Conservation (phyloP, 345 rosid genomes). For the Dimocarpus longan region DNA sequence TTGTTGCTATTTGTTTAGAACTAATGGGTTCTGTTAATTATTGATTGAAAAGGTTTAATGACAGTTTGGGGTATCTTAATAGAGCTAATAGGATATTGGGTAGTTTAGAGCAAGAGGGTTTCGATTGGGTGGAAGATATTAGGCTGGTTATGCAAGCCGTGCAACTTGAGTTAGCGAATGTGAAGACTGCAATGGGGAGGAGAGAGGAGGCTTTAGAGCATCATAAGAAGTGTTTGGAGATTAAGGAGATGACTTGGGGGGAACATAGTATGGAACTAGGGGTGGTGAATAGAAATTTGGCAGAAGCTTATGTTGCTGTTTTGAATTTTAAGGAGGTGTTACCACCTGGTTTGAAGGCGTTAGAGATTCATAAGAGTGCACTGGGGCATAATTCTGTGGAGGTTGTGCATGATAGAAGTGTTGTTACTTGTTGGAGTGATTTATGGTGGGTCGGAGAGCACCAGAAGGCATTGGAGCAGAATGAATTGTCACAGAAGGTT, state of each 20-base stretch:
- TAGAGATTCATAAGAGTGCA: slow-evolving; percentile 72
- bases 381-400: slow-evolving; percentile 81
- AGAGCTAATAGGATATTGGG: slow-evolving; percentile 70
- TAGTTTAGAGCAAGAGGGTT: slow-evolving; percentile 59
- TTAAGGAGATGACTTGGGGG: slow-evolving; percentile 68
- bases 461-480: slow-evolving; percentile 85
- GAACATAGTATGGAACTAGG: slow-evolving; percentile 81
- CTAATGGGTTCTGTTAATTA: slow-evolving; percentile 75
- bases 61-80: slow-evolving; percentile 77
- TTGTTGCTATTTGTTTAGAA: slow-evolving; percentile 75
- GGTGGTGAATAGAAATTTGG: slow-evolving; percentile 65
- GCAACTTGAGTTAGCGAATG: slow-evolving; percentile 78
- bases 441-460: slow-evolving; percentile 85
- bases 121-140: slow-evolving; percentile 47
- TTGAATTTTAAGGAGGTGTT: slow-evolving; percentile 84
- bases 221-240: slow-evolving; percentile 72
- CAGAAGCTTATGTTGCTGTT: slow-evolving; percentile 83
- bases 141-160: slow-evolving; percentile 75
- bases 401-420: slow-evolving; percentile 80
- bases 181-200: slow-evolving; percentile 87
- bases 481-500: slow-evolving; percentile 69
- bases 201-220: slow-evolving; percentile 86
- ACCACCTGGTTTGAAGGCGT: slow-evolving; percentile 65
- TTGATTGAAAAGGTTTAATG: slow-evolving; percentile 71
- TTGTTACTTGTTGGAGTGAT: slow-evolving; percentile 92